A percentile compares a stretch with the other conserved stretches of the same genome.
Conservation (phyloP, 2,329 filamentous ascomycete species). For the Colletotrichum sp. region DNA sequence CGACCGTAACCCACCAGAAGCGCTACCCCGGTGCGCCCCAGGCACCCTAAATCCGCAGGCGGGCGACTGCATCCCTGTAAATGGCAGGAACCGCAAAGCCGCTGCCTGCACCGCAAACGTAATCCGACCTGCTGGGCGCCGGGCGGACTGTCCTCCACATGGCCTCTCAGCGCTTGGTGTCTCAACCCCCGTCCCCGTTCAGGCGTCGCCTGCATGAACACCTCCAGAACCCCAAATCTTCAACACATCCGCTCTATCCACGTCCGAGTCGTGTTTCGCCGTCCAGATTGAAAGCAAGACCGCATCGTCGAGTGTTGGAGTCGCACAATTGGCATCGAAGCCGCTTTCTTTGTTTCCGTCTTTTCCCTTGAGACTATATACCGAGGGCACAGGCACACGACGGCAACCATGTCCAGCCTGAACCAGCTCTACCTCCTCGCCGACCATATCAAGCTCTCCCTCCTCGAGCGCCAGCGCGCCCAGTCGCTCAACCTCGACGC, state of each 20-base stretch:
- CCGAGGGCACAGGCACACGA: neutral
- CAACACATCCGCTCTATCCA: slow-evolving; percentile 1
- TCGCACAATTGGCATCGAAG: neutral
- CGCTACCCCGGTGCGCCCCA: neutral
- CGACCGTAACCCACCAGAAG: neutral
- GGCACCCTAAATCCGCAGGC: neutral
- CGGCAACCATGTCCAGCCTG: slow-evolving; percentile 56
- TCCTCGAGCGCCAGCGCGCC: slow-evolving; percentile 89
- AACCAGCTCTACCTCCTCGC: slow-evolving; percentile 90
- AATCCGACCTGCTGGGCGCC: neutral
- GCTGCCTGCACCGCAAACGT: neutral
- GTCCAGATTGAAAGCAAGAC: neutral
- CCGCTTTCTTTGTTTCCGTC: neutral
- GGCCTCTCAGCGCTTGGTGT: slow-evolving; percentile 8
- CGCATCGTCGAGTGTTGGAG: neutral
- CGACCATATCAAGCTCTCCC: slow-evolving; percentile 95
- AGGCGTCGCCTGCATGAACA: slow-evolving; percentile 10
- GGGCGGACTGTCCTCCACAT: neutral
- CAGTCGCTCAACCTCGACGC: slow-evolving; percentile 79
- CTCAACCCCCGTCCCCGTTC: neutral
- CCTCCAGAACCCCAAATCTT: slow-evolving; percentile 8
- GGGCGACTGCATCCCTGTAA: neutral
- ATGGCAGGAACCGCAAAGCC: neutral
- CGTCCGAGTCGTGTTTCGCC: neutral
- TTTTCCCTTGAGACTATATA: neutral